A percentile compares a stretch with the other conserved stretches of the same genome.
Conservation (phyloP, 495 filamentous ascomycete species). For the Aspergillus panamensis region DNA sequence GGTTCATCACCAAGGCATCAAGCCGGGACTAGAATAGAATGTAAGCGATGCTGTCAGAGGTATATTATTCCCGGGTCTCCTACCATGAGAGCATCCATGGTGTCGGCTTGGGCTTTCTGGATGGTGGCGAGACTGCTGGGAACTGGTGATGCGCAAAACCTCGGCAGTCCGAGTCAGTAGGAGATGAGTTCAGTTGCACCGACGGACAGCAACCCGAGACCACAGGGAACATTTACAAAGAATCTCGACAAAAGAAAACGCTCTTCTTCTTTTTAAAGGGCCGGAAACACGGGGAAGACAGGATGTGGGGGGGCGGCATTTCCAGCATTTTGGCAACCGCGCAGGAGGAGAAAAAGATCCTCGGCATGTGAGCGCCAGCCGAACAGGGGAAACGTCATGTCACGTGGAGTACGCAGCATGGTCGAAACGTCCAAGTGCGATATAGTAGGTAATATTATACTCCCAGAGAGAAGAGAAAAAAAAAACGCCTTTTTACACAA, state of each 20-base stretch:
- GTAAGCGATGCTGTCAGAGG: conserved; percentile 5
- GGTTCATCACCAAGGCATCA: conserved; percentile 74
- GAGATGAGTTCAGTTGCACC: conserved; percentile 14
- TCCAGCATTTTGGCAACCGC: conserved; percentile 25
- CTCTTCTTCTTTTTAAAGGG: neutral
- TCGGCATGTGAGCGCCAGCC: conserved; percentile 44
- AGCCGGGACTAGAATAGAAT: conserved; percentile 34
- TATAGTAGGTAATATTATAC: neutral
- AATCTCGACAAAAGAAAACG: neutral
- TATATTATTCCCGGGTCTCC: conserved; percentile 7
- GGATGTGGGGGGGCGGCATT: conserved; percentile 28
- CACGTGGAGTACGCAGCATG: conserved; percentile 25
- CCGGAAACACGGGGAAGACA: conserved; percentile 3
- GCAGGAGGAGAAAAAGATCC: conserved; percentile 33
- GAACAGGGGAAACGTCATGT: conserved; percentile 38
- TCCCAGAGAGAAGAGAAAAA: neutral
- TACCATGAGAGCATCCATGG: conserved; percentile 44
- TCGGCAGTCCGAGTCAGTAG: conserved; percentile 27
- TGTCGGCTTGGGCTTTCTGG: conserved; percentile 9
- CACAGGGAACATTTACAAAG: conserved; percentile 18
- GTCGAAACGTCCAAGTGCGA: no score
- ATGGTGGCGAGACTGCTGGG: neutral
- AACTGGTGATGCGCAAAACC: conserved; percentile 29
- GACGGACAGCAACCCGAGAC: conserved; percentile 16
- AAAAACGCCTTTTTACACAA: conserved; percentile 9